phyloP scores from a whole-genome alignment of 305 asterid species.

The Fraxinus velutina region DNA sequence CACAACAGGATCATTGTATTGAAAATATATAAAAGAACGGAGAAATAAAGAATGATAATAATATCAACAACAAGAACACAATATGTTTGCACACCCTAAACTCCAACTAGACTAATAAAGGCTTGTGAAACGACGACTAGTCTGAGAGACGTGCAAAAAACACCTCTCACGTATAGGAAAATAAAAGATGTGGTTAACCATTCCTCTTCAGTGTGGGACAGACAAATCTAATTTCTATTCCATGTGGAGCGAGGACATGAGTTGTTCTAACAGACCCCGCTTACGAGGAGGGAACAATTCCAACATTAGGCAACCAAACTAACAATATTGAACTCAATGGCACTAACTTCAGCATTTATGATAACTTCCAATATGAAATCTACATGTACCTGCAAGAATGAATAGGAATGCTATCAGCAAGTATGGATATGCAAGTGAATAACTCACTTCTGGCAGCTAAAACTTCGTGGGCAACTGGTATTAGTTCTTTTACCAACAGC shows the following conservation, averaged over 20 bases:
- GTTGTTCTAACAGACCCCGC: neutral
- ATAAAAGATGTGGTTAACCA: neutral
- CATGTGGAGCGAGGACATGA: neutral
- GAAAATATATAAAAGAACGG: neutral
- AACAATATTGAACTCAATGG: neutral
- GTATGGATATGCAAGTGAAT: constrained; percentile 43
- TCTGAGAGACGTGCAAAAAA: neutral
- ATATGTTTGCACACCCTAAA: neutral
- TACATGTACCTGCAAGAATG: constrained; percentile 50
- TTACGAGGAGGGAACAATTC: neutral
- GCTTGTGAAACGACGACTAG: neutral
- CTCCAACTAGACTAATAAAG: neutral
- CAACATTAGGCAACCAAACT: neutral
- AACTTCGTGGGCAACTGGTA: constrained; percentile 66
- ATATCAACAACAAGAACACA: neutral
- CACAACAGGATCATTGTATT: neutral
- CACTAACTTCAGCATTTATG: neutral
- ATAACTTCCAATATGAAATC: neutral
- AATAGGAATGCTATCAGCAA: constrained; percentile 38
- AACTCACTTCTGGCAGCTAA: constrained; percentile 46
- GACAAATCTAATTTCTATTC: neutral
- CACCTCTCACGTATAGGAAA: neutral
- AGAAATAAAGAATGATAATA: neutral
- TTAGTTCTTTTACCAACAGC: constrained; percentile 46
- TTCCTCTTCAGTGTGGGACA: neutral